Conservation (phyloP, 1,284 basidiomycete species). For the Peniophora sp. region DNA sequence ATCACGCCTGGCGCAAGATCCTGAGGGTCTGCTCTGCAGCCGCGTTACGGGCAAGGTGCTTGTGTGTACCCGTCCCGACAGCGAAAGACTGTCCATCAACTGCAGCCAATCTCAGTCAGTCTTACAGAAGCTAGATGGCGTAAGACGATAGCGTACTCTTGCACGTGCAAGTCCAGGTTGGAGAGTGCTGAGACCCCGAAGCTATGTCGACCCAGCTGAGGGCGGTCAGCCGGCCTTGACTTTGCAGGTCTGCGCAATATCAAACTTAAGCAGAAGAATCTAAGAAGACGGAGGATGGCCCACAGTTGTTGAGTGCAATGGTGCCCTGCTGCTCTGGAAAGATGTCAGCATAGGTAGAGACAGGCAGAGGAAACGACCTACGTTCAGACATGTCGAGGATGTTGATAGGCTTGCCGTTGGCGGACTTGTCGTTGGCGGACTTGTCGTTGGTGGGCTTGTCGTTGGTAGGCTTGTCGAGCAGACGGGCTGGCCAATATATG, state of each 20-base stretch:
- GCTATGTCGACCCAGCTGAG: slow-evolving; percentile 48
- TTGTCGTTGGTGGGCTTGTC: no score
- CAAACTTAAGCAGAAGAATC: no score
- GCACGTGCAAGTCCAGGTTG: slow-evolving; percentile 48
- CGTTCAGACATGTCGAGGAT: no score
- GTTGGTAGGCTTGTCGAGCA: no score
- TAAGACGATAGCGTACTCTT: slow-evolving; percentile 36
- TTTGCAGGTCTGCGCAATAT: slow-evolving; percentile 41
- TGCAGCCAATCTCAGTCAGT: slow-evolving; percentile 14
- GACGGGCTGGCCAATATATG: no score
- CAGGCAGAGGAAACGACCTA: background rate
- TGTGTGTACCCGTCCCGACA: slow-evolving; percentile 38
- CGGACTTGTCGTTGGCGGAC: no score
- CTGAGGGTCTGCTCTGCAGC: slow-evolving; percentile 45
- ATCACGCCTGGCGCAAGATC: slow-evolving; percentile 6
- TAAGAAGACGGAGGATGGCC: slow-evolving; percentile 1
- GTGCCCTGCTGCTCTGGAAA: slow-evolving; percentile 5
- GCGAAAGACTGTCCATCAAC: slow-evolving; percentile 37
- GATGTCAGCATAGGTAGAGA: slow-evolving; percentile 3
- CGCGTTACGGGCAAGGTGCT: slow-evolving; percentile 42
- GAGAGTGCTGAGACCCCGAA: slow-evolving; percentile 38
- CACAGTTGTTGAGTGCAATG: slow-evolving; percentile 22
- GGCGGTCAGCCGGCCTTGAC: slow-evolving; percentile 26
- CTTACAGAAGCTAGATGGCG: slow-evolving; percentile 7
- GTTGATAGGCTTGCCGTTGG: no score